Base-by-base conservation (phyloP, 169 alveolate genomes). In the Plasmodium yoelii region DNA sequence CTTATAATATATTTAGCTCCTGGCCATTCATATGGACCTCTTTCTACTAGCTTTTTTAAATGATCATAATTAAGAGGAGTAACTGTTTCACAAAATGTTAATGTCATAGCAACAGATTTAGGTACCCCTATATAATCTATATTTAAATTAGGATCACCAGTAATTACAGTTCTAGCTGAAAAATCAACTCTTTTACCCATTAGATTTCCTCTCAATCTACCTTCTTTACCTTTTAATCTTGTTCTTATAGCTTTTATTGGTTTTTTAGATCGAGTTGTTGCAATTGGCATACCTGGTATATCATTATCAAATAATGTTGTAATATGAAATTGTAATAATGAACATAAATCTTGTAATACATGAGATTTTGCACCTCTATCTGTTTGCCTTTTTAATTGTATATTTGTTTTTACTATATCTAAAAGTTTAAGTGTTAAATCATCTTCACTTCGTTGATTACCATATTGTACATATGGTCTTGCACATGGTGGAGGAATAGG, bases 121-220 rank as follows among this genome's bases (percentile, higher is more conserved):
- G 99, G 99, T 49, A 98, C 99, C 39, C 99, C 99, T 26, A 99
- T 97, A 87, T 97, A 95, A 56, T 94, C 95, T 15, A 98, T 97
- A 51, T 96, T 95, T 56, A 99, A 92, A 95, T 97, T 98, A 10
- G 99, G 99, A 93, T 99, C 99, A 9, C 99, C 99, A 5, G 99
- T 97, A 69, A 99, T 99, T 61, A 99, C 99, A 28, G 99, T 97
- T 91, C 99, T 95, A 44, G 99, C 99, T 51, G 99, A 98, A 88
- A 98, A 98, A 91, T 99, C 99, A 0, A 98, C 99, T 88, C 99
- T 96, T 94, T 99, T 99, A 19, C 99, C 99, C 99, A 99, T 99
- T 71, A 99, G 93, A 95, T 99, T 98, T 44, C 99, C 99, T 89
- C 99, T 95, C 19, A 99, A 70, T 71, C 99, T 94, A 2, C 99